Evolutionary conservation across 768 basidiomycete genomes (phyloP), one percentile per base, ranked within the genome.

Genomic region (Baorangia bicolor): DNA sequence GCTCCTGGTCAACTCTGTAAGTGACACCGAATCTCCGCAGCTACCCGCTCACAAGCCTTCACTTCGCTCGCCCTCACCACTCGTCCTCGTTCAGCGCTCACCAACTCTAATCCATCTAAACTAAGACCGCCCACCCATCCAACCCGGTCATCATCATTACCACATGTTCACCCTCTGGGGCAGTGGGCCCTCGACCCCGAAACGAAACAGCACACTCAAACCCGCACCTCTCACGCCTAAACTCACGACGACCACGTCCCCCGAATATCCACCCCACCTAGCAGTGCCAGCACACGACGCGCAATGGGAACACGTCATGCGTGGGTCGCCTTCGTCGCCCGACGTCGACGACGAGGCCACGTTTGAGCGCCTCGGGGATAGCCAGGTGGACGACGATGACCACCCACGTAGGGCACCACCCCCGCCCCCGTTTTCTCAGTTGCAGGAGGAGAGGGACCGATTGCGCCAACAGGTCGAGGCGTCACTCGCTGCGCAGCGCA

Each of bases 221-320:
- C 56, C 57, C 18, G 9, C 47, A n/a, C 64, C 67, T 2, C 59
- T 69, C 34, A 35, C 67, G 2, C 67, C 64, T 3, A 58, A 67
- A 40, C 64, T 64, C 28, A 64, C 67, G 2, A 64, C 64, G 0
- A 8, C 44, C 11, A 52, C 46, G 3, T 41, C 62, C 31, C 37
- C 51, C 13, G 58, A 63, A 34, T 59, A 56, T 33, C 59, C 55
- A 8, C 48, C 55, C 18, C 55, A 2, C n/a, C n/a, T n/a, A n/a
- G n/a, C n/a, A n/a, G n/a, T n/a, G 9, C 51, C 10, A 0, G 1
- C 45, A 23, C 55, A 56, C n/a, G 67, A 67, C 6, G 6, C 55
- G 2, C 66, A 59, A 31, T 69, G 66, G 66, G 67, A 67, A 23
- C 56, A 67, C 34, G 40, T 69, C 46, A 59, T 56, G 20, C 27